Evolutionary conservation across 345 rosid genomes (phyloP).

Genomic region (Physaria fendleri): DNA sequence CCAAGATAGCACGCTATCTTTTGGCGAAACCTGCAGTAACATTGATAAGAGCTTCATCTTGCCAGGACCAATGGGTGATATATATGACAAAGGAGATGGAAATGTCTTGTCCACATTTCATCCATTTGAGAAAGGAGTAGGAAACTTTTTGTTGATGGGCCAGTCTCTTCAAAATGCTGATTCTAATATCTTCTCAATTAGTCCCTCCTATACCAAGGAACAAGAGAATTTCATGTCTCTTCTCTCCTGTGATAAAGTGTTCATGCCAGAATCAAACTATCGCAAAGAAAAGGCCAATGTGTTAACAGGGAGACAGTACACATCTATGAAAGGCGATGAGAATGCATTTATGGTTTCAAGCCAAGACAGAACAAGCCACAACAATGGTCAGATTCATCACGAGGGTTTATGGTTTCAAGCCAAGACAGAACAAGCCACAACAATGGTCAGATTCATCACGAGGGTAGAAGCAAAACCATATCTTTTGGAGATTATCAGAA

Average conservation of each 20-base stretch:
- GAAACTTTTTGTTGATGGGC: constrained; percentile 25
- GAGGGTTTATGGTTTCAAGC: constrained; percentile 12
- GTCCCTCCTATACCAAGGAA: constrained; percentile 46
- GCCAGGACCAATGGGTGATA: constrained; percentile 37
- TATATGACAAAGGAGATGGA: constrained; percentile 36
- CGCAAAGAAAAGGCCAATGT: background rate
- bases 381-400: too few species aligned
- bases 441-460: background rate
- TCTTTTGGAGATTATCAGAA: constrained; percentile 52
- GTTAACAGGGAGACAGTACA: constrained; percentile 5
- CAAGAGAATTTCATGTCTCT: constrained; percentile 23
- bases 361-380: constrained; percentile 13
- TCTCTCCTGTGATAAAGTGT: constrained; percentile 10
- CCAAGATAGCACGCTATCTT: constrained; percentile 1
- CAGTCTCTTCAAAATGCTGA: constrained; percentile 39
- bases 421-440: constrained; percentile 9
- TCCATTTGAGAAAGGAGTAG: constrained; percentile 35
- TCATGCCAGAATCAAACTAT: background rate
- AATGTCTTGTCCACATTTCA: constrained; percentile 29
- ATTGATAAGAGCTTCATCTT: constrained; percentile 4
- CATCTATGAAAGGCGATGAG: constrained; percentile 2
- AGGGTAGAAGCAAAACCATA: constrained; percentile 32
- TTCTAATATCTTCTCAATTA: constrained; percentile 37
- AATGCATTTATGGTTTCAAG: constrained; percentile 10
- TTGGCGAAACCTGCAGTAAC: constrained; percentile 6